A percentile compares a stretch with the other conserved stretches of the same genome.
phyloP scores from a whole-genome alignment of 2,329 filamentous ascomycete genomes.

The Aspergillus niger region DNA sequence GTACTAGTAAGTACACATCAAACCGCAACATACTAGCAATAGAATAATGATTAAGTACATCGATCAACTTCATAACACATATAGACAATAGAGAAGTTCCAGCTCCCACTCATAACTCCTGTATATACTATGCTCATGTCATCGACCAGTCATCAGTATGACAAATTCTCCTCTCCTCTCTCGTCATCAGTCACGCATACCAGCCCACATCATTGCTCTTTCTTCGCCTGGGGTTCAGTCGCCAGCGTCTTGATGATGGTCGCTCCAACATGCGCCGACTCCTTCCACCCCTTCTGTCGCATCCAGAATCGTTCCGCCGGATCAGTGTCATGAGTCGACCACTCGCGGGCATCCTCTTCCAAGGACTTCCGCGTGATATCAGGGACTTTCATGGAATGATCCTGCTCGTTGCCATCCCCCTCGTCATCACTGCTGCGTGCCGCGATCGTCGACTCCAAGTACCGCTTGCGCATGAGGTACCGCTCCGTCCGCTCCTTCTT shows the following conservation, averaged over 20 bases:
- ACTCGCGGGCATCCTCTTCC: constrained; percentile 46
- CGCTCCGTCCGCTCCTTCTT: constrained; percentile 83
- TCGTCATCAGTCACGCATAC: not conserved
- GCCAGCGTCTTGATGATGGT: constrained; percentile 43
- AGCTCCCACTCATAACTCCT: not conserved
- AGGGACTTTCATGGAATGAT: constrained; percentile 20
- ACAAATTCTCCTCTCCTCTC: not conserved
- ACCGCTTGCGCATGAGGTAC: constrained; percentile 75
- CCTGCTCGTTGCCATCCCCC: constrained; percentile 18
- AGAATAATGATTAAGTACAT: no score
- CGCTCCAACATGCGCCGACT: constrained; percentile 43
- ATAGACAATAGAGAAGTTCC: not conserved
- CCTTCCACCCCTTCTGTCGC: constrained; percentile 47
- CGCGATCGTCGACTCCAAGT: constrained; percentile 58
- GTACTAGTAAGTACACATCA: not conserved
- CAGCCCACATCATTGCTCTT: constrained; percentile 31
- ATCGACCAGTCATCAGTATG: not conserved
- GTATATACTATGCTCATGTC: not conserved
- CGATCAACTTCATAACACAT: not conserved
- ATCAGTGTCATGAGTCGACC: constrained; percentile 36
- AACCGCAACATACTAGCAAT: not conserved
- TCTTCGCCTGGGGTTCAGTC: constrained; percentile 32
- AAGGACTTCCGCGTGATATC: constrained; percentile 41
- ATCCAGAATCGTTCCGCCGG: constrained; percentile 47
- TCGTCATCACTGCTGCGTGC: constrained; percentile 27